Evolutionary conservation across 1,284 basidiomycete species (phyloP).

Genomic region (Chalciporus sp.): DNA sequence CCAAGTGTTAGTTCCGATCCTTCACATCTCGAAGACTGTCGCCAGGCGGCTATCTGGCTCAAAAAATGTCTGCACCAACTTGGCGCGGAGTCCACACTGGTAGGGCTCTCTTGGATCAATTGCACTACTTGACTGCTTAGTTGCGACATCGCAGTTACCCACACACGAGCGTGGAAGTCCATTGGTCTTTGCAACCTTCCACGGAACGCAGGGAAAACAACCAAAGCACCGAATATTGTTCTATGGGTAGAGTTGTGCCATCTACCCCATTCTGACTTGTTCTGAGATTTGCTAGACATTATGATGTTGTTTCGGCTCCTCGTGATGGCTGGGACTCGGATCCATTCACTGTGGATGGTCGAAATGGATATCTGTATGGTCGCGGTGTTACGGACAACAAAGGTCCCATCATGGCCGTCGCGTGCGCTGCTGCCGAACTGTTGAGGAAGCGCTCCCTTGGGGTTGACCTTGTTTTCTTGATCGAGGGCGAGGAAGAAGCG

Average conservation of each 20-base stretch:
- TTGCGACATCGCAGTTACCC: constrained; percentile 49
- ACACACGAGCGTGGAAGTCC: constrained; percentile 73
- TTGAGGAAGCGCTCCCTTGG: constrained; percentile 74
- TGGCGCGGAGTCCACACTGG: constrained; percentile 78
- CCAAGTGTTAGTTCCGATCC: constrained; percentile 80
- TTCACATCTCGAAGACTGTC: constrained; percentile 81
- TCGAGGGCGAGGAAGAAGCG: constrained; percentile 96
- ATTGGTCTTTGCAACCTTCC: constrained; percentile 84
- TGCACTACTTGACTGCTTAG: not conserved
- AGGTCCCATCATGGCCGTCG: constrained; percentile 90
- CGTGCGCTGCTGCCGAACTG: constrained; percentile 85
- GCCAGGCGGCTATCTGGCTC: constrained; percentile 90
- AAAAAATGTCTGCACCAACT: constrained; percentile 85
- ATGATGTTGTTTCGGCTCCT: constrained; percentile 88
- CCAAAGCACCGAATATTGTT: constrained; percentile 78
- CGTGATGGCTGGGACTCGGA: constrained; percentile 79
- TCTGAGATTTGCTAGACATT: constrained; percentile 61
- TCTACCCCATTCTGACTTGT: not conserved
- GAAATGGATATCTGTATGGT: constrained; percentile 93
- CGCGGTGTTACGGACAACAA: constrained; percentile 92
- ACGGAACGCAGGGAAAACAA: constrained; percentile 58
- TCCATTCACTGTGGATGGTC: constrained; percentile 82
- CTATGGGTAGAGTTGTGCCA: constrained; percentile 62
- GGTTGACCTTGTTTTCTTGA: constrained; percentile 87
- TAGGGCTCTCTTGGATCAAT: constrained; percentile 36